Evolutionary conservation across 2,329 filamentous ascomycete genomes (phyloP).

Genomic region (Pyricularia grisea): DNA sequence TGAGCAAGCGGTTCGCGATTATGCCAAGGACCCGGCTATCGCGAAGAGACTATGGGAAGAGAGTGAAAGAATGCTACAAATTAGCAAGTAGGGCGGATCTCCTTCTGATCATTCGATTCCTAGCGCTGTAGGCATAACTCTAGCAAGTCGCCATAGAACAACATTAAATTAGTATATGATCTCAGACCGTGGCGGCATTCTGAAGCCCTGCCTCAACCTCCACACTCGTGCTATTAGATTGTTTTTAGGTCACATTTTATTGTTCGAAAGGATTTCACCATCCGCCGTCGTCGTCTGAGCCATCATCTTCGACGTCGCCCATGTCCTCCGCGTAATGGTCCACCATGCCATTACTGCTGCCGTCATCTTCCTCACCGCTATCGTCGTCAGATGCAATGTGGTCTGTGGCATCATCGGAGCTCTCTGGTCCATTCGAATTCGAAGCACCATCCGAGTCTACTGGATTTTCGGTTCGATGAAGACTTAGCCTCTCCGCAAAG

Average conservation of each 20-base stretch:
- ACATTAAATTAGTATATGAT: not conserved
- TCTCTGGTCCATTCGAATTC: not conserved
- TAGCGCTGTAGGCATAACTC: too few species aligned
- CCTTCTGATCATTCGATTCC: not conserved
- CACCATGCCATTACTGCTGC: not conserved
- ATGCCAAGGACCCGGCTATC: constrained; percentile 23
- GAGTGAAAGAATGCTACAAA: constrained; percentile 23
- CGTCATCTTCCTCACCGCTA: not conserved
- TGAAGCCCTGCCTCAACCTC: not conserved
- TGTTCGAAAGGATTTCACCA: not conserved
- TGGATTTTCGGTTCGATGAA: not conserved
- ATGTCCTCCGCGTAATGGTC: not conserved
- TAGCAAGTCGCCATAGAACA: not conserved
- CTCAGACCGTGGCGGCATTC: not conserved
- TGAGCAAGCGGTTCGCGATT: constrained; percentile 14
- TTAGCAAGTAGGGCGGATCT: not conserved
- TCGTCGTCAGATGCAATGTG: not conserved
- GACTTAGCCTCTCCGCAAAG: not conserved
- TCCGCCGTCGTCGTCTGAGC: not conserved
- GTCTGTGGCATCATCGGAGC: not conserved
- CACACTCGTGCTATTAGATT: not conserved
- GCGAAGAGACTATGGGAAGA: constrained; percentile 33
- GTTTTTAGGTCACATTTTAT: not conserved
- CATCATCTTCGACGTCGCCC: not conserved
- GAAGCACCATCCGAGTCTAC: not conserved